Conservation (phyloP, 257 asterid species). For the Gardenia jasminoides region DNA sequence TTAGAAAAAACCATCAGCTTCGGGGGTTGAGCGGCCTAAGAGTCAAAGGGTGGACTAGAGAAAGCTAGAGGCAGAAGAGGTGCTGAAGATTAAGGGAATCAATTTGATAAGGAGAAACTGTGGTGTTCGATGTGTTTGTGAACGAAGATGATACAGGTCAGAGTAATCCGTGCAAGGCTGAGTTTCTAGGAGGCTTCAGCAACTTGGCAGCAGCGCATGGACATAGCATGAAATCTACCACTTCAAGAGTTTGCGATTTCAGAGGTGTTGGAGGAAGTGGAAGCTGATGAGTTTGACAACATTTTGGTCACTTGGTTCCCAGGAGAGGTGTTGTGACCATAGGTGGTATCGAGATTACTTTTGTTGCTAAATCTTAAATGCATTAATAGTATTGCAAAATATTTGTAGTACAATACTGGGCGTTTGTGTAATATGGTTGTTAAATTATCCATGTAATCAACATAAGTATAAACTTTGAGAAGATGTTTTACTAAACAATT, state of each 20-base stretch:
- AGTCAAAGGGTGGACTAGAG: constrained; percentile 16
- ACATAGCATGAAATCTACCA: neutral
- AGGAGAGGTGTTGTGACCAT: neutral
- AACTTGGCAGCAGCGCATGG: constrained; percentile 13
- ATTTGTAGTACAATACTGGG: too few relatives aligned
- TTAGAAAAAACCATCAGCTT: constrained; percentile 28
- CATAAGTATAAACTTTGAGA: too few relatives aligned
- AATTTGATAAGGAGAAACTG: constrained; percentile 7
- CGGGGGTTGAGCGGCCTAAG: constrained; percentile 31
- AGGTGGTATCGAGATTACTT: neutral
- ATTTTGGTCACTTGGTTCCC: neutral
- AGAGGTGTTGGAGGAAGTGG: constrained; percentile 22
- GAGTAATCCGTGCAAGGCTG: constrained; percentile 13
- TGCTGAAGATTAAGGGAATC: constrained; percentile 34
- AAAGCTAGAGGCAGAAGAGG: constrained; percentile 37
- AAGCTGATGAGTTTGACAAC: constrained; percentile 2
- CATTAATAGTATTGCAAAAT: too few relatives aligned
- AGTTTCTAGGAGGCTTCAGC: constrained; percentile 14
- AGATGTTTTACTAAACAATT: too few relatives aligned
- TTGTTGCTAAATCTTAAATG: too few relatives aligned
- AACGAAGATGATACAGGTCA: constrained; percentile 18
- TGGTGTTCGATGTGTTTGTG: constrained; percentile 21
- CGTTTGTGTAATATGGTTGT: too few relatives aligned
- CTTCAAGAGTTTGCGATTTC: constrained; percentile 6
- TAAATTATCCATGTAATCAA: too few relatives aligned